Base-by-base conservation (phyloP, 371 early-diverging fungal species). In the Mucor velutinosus region DNA sequence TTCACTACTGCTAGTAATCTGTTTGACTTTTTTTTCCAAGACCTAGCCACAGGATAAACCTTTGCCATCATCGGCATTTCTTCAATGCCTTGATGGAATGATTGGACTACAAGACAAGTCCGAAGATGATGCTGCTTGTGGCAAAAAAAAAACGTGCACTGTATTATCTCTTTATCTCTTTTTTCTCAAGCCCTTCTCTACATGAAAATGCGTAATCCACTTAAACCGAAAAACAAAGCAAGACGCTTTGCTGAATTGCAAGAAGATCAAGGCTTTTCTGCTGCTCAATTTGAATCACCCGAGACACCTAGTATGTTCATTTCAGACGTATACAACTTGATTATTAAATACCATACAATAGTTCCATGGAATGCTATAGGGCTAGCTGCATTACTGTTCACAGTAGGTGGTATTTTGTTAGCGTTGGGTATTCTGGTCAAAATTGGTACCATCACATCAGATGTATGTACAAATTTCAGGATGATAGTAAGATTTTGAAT, bases 311-410 rank as follows among this genome's bases (percentile, higher is more conserved):
- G 85, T 80, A 72, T 69, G 25, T 15, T 29, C 23, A 15, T 25
- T 19, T 3, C 27, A 12, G 4, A 19, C 12, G 0, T 51, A 21
- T 51, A 23, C 10, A 49, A 30, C 30, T 30, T 30, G 8, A 33
- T 33, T 33, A 33, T 8, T 33, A 33, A 33, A 7, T 33, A 33
- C 8, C 7, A 33, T 33, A 51, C 27, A 7, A 33, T 62, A 87
- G 88, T 87, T 71, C 90, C 90, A 58, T 88, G 88, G 88, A 89
- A 81, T 53, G 87, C 90, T 5, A 89, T 89, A 60, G 67, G 74
- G 12, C 69, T 89, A n/a, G 88, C 90, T 4, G 58, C 72, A 25
- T 53, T 82, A 32, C 70, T 89, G 3, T 79, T 89, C 53, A 25
- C 79, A 8, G 32, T 81, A 8, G 88, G 90, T 23, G 75, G 81